Evolutionary conservation across 148 eudicot genomes (phyloP), one percentile per base, ranked within the genome.

Genomic region (Pouteria glomerata): DNA sequence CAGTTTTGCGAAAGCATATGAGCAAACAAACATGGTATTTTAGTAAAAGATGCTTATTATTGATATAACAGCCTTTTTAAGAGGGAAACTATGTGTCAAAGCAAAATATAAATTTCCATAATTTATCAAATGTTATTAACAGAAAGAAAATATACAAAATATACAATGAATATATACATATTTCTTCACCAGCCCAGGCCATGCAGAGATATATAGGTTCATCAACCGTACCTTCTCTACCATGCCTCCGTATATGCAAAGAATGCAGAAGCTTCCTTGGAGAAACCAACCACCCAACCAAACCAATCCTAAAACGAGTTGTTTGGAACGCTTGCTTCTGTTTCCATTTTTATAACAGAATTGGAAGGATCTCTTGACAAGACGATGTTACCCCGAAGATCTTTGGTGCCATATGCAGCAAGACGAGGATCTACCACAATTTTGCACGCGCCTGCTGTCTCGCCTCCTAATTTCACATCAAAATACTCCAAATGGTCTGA

Each of bases 401-500:
- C 68, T 64, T 44, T 52, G 2, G 23, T 44, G 34, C 68, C 16
- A 31, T 44, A 64, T 16, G 35, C 23, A 1, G 52, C 68, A 45
- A 64, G 16, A 44, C 37, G 34, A 64, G 68, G 19, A 44, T 26
- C 68, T 21, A 27, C 16, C 10, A 64, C 53, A 44, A 64, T 64
- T 64, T 35, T 64, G 68, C 68, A 64, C 0, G 6, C 21, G 19
- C 30, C 34, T 13, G 53, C 3, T 42, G 52, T 24, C 21, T 6
- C 23, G 51, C 52, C 53, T 44, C 52, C 53, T 64, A 64, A 44
- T 44, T 78, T 52, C 57, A 92, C 75, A 2, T 90, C 96, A 44
- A 74, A 88, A 73, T 96, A 96, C 39, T 77, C 61, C 65, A 96
- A 72, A 85, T 96, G 99, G 68, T 96, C 99, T 26, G 72, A 64